Evolutionary conservation across 2,329 filamentous ascomycete genomes (phyloP).

Genomic region (Pseudogymnoascus sp.): DNA sequence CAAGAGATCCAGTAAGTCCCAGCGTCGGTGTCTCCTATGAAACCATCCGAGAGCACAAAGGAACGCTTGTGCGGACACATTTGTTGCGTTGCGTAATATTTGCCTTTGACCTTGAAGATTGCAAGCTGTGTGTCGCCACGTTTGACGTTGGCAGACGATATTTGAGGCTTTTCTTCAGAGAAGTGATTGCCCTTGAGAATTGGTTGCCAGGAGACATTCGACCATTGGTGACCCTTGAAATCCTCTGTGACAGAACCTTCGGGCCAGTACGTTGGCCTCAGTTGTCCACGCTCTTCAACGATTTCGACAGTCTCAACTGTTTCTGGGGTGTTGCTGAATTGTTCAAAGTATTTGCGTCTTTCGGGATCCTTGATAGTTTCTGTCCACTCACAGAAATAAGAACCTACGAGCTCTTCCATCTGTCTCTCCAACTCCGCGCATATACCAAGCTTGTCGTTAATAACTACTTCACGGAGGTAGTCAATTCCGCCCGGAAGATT

Average conservation of each 20-base stretch:
- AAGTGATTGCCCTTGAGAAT: constrained; percentile 66
- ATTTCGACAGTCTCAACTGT: constrained; percentile 60
- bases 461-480: constrained; percentile 73
- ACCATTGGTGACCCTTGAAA: constrained; percentile 65
- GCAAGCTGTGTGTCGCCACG: constrained; percentile 83
- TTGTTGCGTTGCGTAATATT: constrained; percentile 79
- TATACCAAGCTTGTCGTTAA: constrained; percentile 81
- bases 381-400: constrained; percentile 88
- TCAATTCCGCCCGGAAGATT: constrained; percentile 72
- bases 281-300: constrained; percentile 63
- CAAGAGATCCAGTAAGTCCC: constrained; percentile 77
- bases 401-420: constrained; percentile 76
- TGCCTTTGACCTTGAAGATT: constrained; percentile 72
- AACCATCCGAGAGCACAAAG: constrained; percentile 79
- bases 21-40: constrained; percentile 53
- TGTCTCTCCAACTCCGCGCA: constrained; percentile 75
- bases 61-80: constrained; percentile 93
- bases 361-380: constrained; percentile 66
- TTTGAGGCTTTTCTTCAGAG: constrained; percentile 57
- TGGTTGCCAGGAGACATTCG: constrained; percentile 65
- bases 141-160: constrained; percentile 70
- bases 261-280: constrained; percentile 70
- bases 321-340: constrained; percentile 80
- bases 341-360: constrained; percentile 61
- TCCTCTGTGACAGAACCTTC: constrained; percentile 58